A percentile compares a stretch with the other conserved stretches of the same genome.
phyloP scores from a whole-genome alignment of 1,284 basidiomycete species.

The Fomitopsis pinicola region DNA sequence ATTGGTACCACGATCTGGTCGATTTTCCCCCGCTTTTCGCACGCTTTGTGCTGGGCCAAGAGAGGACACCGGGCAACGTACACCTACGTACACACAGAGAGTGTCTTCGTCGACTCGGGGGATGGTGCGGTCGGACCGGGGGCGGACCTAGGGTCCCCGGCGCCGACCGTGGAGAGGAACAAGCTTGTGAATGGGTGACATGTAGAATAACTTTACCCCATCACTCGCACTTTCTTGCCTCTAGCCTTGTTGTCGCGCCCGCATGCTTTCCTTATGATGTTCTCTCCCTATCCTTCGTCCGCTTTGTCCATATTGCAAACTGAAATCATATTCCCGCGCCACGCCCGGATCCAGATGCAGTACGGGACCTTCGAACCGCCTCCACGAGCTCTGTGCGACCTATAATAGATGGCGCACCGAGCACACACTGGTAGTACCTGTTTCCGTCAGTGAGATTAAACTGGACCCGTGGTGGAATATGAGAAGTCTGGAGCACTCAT shows the following conservation, averaged over 20 bases:
- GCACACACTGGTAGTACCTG: neutral
- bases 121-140: constrained; percentile 1
- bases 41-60: too few species aligned
- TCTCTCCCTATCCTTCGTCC: neutral
- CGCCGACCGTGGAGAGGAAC: neutral
- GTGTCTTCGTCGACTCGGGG: too few species aligned
- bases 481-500: too few species aligned
- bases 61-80: too few species aligned
- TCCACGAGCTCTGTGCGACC: neutral
- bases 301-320: neutral
- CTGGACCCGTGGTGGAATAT: neutral
- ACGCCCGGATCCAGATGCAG: neutral
- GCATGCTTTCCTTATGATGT: neutral
- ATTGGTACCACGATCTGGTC: too few species aligned
- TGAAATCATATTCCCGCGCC: neutral
- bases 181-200: neutral
- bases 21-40: too few species aligned
- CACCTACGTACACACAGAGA: too few species aligned
- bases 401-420: neutral
- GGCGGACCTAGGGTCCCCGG: neutral
- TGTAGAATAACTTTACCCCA: neutral
- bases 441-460: neutral
- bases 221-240: neutral
- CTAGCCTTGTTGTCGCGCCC: neutral
- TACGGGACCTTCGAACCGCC: neutral